Percentiles rank a stretch among this genome's conserved stretches.
These are phyloP conservation scores for Beverwykella pulmonaria DNA, from an alignment of 495 filamentous ascomycete genomes.

Conservation along the genomic window DNA sequence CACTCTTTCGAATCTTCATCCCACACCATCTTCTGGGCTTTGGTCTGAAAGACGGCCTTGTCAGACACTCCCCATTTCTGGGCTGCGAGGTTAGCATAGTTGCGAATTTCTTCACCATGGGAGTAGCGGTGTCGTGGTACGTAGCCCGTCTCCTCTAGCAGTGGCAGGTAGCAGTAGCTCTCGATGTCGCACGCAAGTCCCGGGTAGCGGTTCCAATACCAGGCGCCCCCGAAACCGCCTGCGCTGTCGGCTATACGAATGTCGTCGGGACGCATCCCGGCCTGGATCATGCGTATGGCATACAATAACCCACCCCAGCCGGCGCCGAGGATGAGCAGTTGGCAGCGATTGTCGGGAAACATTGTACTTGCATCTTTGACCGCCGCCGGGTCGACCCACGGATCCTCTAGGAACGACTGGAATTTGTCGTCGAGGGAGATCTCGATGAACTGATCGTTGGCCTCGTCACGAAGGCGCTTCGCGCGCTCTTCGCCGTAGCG, in stretches of 20 bases:
- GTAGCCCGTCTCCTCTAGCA: constrained; percentile 64
- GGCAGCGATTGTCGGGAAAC: constrained; percentile 40
- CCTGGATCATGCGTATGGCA: constrained; percentile 55
- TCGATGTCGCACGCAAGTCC: constrained; percentile 57
- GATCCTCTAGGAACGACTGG: constrained; percentile 30
- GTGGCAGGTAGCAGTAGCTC: constrained; percentile 57
- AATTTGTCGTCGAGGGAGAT: constrained; percentile 24
- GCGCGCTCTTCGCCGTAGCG: constrained; percentile 31
- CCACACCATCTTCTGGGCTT: constrained; percentile 48
- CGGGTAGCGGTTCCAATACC: constrained; percentile 62
- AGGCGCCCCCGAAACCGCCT: constrained; percentile 58
- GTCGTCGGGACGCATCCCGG: constrained; percentile 50
- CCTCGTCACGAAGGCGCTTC: constrained; percentile 30
- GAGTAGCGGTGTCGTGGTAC: constrained; percentile 55
- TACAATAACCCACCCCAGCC: constrained; percentile 55
- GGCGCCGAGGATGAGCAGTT: constrained; percentile 49
- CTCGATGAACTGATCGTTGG: constrained; percentile 29
- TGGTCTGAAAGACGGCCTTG: constrained; percentile 53
- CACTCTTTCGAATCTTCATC: constrained; percentile 50
- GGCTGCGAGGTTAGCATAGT: constrained; percentile 49
- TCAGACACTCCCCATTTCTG: constrained; percentile 52
- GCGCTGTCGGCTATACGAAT: constrained; percentile 55
- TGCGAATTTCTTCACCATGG: constrained; percentile 51
- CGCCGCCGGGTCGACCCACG: constrained; percentile 51
- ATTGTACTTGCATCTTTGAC: constrained; percentile 42